Evolutionary conservation across 2,329 filamentous ascomycete genomes (phyloP), one percentile per base, ranked within the genome.

Genomic region (Cadophora sp.): DNA sequence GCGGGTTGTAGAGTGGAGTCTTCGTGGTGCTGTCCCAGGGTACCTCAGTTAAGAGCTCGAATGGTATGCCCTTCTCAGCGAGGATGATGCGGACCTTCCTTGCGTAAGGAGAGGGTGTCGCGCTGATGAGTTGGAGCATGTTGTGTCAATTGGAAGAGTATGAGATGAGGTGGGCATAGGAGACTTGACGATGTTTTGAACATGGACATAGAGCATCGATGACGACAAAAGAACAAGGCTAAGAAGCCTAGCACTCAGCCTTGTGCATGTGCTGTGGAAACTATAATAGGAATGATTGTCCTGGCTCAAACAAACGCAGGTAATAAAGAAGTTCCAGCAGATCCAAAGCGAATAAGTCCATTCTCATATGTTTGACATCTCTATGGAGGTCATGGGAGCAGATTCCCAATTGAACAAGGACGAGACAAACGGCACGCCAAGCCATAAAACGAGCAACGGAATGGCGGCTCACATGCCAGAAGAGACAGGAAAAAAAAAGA

Each of bases 91-190:
- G 59, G 19, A 70, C 66, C 51, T 70, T 68, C 22, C 68, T 50
- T 7, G 66, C 59, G 40, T 68, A 70, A 3, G 63, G 68, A 19
- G 65, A 70, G 2, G 63, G 65, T 19, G 62, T 68, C 26, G 65
- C 68, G 48, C 59, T 66, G 68, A 70, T 66, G 29, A 70, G 66
- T 34, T 68, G 50, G 48, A 70, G 50, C 65, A 68, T 66, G 29
- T 26, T 64, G 34, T 26, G 40, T 22, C 8, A 22, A n/a, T n/a
- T 11, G 26, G 4, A 3, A 11, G 1, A 14, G 2, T 31, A 31
- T 8, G 8, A 11, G 19, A 24, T 4, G 19, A 37, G 4, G 40
- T 24, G 34, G 34, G 4, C 9, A 37, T 37, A 12, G 31, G 31
- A 27, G 22, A 16, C 5, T 40, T 34, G 19, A 37, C 1, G 9